Conservation (phyloP, 202 grass and related monocot species). For the Musa balbisiana region DNA sequence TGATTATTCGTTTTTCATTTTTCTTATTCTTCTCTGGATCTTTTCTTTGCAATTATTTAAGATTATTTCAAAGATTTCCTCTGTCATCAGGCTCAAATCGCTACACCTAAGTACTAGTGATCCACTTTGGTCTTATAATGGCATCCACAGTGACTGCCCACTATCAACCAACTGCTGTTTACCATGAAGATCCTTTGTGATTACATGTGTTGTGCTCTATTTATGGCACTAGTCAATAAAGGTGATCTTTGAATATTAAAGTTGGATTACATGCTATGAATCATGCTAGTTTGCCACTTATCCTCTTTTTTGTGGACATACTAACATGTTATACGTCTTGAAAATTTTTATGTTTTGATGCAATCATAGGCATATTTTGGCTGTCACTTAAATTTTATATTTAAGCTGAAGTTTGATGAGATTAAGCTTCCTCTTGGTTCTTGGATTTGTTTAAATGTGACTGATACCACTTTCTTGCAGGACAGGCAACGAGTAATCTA, state of each 20-base stretch:
- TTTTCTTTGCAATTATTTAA: no score
- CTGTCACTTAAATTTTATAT: neutral
- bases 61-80: no score
- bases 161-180: no score
- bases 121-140: no score
- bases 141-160: no score
- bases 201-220: neutral
- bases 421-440: neutral
- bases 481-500: constrained; percentile 64
- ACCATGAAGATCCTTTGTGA: no score
- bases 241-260: neutral
- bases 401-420: neutral
- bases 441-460: neutral
- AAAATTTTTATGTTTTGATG: neutral
- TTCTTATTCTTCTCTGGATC: no score
- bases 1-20: no score
- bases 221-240: neutral
- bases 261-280: neutral
- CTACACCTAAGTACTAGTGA: no score
- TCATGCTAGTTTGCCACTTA: neutral
- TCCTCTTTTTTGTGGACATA: no score
- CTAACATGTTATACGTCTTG: neutral
- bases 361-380: neutral
- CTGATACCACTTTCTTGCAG: constrained; percentile 46
- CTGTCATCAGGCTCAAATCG: no score